Conservation (phyloP, 2,329 filamentous ascomycete genomes). For the Arachnomyces sp. region DNA sequence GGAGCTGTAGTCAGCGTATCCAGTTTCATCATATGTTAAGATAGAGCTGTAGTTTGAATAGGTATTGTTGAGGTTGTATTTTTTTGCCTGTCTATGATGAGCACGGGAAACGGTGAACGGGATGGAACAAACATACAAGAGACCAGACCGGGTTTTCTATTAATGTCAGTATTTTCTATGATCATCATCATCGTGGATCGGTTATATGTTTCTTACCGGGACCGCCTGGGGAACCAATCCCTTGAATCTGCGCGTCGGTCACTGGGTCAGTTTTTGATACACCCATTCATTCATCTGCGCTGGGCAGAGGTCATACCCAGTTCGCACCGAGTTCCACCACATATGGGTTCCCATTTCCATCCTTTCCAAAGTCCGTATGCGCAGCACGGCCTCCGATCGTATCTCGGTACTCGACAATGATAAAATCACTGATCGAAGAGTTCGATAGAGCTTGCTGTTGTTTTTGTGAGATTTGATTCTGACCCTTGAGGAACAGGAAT, state of each 20-base stretch:
- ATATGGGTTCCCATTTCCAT: constrained; percentile 46
- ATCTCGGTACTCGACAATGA: constrained; percentile 58
- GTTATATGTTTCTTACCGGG: constrained; percentile 12
- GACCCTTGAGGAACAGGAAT: background rate
- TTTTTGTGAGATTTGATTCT: background rate
- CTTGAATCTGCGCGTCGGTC: constrained; percentile 32
- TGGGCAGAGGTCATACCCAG: constrained; percentile 40
- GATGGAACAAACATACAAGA: constrained; percentile 24
- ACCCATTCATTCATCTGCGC: no score
- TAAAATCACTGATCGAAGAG: constrained; percentile 54
- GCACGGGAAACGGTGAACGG: background rate
- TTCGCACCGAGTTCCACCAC: constrained; percentile 61
- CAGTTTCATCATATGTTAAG: constrained; percentile 53
- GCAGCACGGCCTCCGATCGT: constrained; percentile 56
- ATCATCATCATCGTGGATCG: no score
- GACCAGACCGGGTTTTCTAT: constrained; percentile 57
- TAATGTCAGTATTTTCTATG: no score
- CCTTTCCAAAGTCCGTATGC: constrained; percentile 51
- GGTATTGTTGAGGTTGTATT: constrained; percentile 49
- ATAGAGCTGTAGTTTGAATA: constrained; percentile 55
- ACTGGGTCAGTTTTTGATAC: background rate
- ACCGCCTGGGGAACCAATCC: constrained; percentile 29
- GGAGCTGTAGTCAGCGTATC: constrained; percentile 43
- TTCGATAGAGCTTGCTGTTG: constrained; percentile 52
- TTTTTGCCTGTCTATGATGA: constrained; percentile 38